Conservation (phyloP, 164 flowering plant species). For the Malania oleifera region DNA sequence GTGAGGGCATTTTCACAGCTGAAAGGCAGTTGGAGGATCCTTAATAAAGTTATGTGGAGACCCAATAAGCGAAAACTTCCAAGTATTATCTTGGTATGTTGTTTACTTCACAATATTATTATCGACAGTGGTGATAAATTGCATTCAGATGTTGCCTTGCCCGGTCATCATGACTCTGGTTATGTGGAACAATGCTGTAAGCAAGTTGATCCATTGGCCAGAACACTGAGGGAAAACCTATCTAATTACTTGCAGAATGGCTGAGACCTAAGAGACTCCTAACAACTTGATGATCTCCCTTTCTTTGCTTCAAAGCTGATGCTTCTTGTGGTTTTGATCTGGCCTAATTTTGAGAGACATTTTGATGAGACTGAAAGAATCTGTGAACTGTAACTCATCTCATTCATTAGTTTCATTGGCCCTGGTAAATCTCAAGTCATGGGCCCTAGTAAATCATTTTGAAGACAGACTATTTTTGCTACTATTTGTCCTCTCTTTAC, state of each 20-base stretch:
- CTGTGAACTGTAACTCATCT: background rate
- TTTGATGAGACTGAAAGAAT: background rate
- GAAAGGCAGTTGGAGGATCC: constrained; percentile 91
- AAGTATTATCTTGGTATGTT: constrained; percentile 82
- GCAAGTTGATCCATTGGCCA: constrained; percentile 46
- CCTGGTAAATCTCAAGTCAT: background rate
- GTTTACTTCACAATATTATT: constrained; percentile 84
- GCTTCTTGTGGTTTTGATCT: background rate
- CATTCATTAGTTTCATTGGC: background rate
- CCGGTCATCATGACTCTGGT: constrained; percentile 72
- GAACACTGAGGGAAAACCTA: constrained; percentile 39
- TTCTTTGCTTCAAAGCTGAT: background rate
- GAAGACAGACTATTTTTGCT: background rate
- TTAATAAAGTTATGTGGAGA: constrained; percentile 96
- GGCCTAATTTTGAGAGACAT: background rate
- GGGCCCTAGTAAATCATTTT: no score
- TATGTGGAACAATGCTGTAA: constrained; percentile 53
- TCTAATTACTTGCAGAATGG: constrained; percentile 27
- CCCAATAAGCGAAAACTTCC: constrained; percentile 89
- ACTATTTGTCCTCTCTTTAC: background rate
- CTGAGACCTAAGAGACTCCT: background rate
- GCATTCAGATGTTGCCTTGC: constrained; percentile 47
- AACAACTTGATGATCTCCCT: constrained; percentile 3
- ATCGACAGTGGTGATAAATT: constrained; percentile 67
- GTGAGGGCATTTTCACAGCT: constrained; percentile 61